Evolutionary conservation across 2,329 filamentous ascomycete species (phyloP), one percentile per base, ranked within the genome.

Genomic region (Hawksworthiomyces lignivorus): DNA sequence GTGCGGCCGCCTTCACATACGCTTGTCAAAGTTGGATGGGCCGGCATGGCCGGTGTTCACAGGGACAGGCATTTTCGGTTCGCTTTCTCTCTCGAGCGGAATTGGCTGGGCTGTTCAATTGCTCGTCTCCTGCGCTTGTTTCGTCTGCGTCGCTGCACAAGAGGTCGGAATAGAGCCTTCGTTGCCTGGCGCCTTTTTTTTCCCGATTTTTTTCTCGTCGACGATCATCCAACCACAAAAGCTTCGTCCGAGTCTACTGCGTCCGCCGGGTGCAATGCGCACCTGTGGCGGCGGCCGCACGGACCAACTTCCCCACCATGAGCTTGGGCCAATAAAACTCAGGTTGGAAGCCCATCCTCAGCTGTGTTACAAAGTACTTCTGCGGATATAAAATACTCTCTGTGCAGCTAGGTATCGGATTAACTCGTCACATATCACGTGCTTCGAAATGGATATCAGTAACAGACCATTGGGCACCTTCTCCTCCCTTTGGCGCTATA

Each of bases 21-120:
- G 61, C 63, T 77, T 77, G 58, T 77, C 73, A 47, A 72, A 57
- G 45, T 64, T 71, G 33, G 72, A 74, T 22, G 67, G 70, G 50
- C 70, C 72, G 53, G 48, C 49, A 43, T 48, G 54, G 39, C 53
- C 52, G 27, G 41, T 47, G 36, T 55, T 54, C 41, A 52, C 51
- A 10, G 58, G 56, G 32, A 56, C 56, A 39, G 58, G 60, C 61
- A 62, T 62, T 31, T 29, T 59, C 39, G 33, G 12, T 26, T 18
- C 11, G 20, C 20, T 30, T 36, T 26, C 7, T 26, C 4, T n/a
- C 26, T 7, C 11, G 4, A 21, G 18, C 15, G 12, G 28, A 28
- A n/a, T n/a, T n/a, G 43, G 26, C 4, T 7, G 4, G 9, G 14
- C 18, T 19, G 27, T 14, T 33, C 12, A 21, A 8, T 40, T 11